These are phyloP conservation scores for Xylariomycetidae sp. DNA, from an alignment of 2,329 filamentous ascomycete genomes.

Conservation along the genomic window DNA sequence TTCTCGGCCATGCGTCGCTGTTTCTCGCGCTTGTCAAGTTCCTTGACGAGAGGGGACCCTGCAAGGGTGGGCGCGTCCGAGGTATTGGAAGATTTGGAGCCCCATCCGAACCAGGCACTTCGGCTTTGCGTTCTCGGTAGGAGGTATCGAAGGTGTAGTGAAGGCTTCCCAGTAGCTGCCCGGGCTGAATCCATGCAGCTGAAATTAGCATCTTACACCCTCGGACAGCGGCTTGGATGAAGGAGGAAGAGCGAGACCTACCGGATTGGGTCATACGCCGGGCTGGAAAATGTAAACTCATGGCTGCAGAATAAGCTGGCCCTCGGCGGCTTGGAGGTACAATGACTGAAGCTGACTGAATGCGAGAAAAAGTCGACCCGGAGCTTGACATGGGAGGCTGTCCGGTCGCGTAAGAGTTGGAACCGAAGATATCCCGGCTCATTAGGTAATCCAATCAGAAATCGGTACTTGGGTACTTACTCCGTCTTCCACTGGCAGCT, in stretches of 20 bases:
- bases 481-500: too few species aligned
- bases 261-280: conserved; percentile 57
- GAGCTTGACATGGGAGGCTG: too few species aligned
- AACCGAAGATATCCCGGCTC: neutral
- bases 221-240: neutral
- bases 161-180: conserved; percentile 16
- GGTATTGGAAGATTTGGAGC: conserved; percentile 21
- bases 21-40: conserved; percentile 32
- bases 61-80: conserved; percentile 12
- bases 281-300: conserved; percentile 63
- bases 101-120: conserved; percentile 36
- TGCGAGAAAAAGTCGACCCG: too few species aligned
- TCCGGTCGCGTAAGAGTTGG: neutral
- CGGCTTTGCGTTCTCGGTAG: conserved; percentile 32
- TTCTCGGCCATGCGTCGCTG: conserved; percentile 38
- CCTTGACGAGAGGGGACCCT: conserved; percentile 15
- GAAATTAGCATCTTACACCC: neutral
- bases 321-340: conserved; percentile 4
- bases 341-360: too few species aligned
- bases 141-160: conserved; percentile 20
- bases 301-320: conserved; percentile 36
- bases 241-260: conserved; percentile 32
- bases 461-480: too few species aligned
- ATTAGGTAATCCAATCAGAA: too few species aligned
- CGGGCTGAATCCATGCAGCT: conserved; percentile 10